Conservation (phyloP, 768 basidiomycete genomes). For the Calocybe cyanea region DNA sequence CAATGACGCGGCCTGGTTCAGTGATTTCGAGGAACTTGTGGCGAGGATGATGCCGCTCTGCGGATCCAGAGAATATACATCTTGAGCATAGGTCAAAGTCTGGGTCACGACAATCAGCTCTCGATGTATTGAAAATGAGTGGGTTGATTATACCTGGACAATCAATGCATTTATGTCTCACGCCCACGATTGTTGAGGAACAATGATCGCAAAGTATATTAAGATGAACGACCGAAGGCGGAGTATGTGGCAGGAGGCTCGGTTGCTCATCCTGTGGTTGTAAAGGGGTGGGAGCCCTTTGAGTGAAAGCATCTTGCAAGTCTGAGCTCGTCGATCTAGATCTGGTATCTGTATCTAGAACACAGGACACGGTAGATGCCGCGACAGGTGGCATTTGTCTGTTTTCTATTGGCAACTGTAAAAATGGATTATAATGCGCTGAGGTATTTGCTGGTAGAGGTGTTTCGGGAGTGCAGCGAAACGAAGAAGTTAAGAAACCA, state of each 20-base stretch:
- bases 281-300: too few relatives aligned
- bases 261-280: background rate
- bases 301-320: too few relatives aligned
- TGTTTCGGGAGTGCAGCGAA: too few relatives aligned
- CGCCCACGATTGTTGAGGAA: slow-evolving; percentile 49
- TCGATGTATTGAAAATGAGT: background rate
- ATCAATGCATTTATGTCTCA: slow-evolving; percentile 78
- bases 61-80: slow-evolving; percentile 48
- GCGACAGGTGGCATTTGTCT: background rate
- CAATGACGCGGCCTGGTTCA: slow-evolving; percentile 59
- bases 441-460: too few relatives aligned
- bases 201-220: slow-evolving; percentile 70
- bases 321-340: too few relatives aligned
- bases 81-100: slow-evolving; percentile 71
- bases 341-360: too few relatives aligned
- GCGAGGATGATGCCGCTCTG: slow-evolving; percentile 53
- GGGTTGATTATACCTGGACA: slow-evolving; percentile 50
- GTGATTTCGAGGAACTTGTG: slow-evolving; percentile 72
- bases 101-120: slow-evolving; percentile 17
- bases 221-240: slow-evolving; percentile 43
- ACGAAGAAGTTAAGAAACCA: too few relatives aligned
- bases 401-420: too few relatives aligned
- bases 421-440: too few relatives aligned
- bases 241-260: slow-evolving; percentile 7
- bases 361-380: too few relatives aligned